Percentiles rank a stretch among this genome's conserved stretches.
phyloP scores from a whole-genome alignment of 306 rosid species.

The Ziziphus jujuba region DNA sequence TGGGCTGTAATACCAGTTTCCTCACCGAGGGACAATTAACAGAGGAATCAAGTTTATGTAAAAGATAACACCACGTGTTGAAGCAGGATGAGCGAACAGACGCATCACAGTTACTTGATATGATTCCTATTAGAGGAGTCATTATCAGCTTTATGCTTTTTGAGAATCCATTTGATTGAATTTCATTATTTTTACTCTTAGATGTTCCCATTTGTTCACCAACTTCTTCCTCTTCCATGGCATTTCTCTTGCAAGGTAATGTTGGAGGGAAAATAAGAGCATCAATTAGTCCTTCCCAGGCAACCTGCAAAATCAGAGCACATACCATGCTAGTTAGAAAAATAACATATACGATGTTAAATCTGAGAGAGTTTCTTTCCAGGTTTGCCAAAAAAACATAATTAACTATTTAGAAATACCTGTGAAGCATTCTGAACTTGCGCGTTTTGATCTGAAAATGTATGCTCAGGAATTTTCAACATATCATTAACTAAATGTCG shows the following conservation, averaged over 20 bases:
- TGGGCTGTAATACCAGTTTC: constrained; percentile 60
- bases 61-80: constrained; percentile 75
- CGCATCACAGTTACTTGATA: constrained; percentile 62
- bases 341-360: background rate
- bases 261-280: constrained; percentile 59
- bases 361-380: no score
- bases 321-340: constrained; percentile 2
- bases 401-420: constrained; percentile 40
- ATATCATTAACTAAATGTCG: constrained; percentile 65
- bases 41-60: constrained; percentile 66
- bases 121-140: constrained; percentile 74
- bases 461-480: constrained; percentile 76
- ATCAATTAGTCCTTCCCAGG: constrained; percentile 88
- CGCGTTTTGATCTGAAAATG: constrained; percentile 77
- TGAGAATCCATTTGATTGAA: constrained; percentile 45
- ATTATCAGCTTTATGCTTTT: constrained; percentile 77
- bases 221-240: constrained; percentile 27
- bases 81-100: constrained; percentile 72
- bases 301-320: constrained; percentile 47
- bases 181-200: constrained; percentile 27
- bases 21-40: constrained; percentile 47
- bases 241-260: constrained; percentile 31
- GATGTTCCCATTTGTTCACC: constrained; percentile 23
- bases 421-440: constrained; percentile 85
- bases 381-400: background rate